These are phyloP conservation scores for Anthracocystis walkeri DNA, from an alignment of 1,284 basidiomycete species.

Conservation along the genomic window DNA sequence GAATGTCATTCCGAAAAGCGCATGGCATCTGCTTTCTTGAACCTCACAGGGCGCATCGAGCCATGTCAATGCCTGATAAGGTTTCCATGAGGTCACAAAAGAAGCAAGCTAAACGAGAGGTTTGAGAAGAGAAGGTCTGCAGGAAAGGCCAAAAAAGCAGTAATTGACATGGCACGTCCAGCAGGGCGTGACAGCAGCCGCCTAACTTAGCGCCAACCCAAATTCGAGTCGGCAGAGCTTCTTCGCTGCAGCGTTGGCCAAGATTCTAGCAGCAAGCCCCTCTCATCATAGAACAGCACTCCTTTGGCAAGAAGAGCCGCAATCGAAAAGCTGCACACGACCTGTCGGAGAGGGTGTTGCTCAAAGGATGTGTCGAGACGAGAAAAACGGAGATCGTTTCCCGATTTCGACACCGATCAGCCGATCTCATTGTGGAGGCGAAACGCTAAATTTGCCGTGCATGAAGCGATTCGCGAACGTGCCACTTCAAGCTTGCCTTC, in stretches of 20 bases:
- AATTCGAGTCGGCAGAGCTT: background rate
- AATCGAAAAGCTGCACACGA: too few relatives aligned
- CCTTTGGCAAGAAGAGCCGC: too few relatives aligned
- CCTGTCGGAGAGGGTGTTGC: too few relatives aligned
- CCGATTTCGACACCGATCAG: conserved; percentile 10
- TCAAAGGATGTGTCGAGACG: background rate
- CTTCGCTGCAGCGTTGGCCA: conserved; percentile 21
- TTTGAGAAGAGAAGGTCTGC: conserved; percentile 3
- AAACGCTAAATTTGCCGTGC: background rate
- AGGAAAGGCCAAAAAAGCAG: conserved; percentile 5
- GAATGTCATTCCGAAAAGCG: background rate
- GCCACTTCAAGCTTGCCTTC: conserved; percentile 11
- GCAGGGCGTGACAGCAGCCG: conserved; percentile 21
- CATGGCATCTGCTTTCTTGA: background rate
- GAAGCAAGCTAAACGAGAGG: background rate
- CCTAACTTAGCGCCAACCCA: too few relatives aligned
- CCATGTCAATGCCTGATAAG: background rate
- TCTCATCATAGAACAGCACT: background rate
- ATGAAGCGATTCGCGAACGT: conserved; percentile 8
- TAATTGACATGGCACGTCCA: conserved; percentile 48
- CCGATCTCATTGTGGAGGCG: conserved; percentile 25
- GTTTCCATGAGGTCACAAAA: background rate
- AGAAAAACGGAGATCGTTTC: background rate
- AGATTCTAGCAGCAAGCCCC: conserved; percentile 20
- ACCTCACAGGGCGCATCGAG: background rate